Percentiles rank a stretch among this genome's conserved stretches.
Evolutionary conservation across 768 basidiomycete genomes (phyloP).

Genomic region (Leccinellum rugosiceps): DNA sequence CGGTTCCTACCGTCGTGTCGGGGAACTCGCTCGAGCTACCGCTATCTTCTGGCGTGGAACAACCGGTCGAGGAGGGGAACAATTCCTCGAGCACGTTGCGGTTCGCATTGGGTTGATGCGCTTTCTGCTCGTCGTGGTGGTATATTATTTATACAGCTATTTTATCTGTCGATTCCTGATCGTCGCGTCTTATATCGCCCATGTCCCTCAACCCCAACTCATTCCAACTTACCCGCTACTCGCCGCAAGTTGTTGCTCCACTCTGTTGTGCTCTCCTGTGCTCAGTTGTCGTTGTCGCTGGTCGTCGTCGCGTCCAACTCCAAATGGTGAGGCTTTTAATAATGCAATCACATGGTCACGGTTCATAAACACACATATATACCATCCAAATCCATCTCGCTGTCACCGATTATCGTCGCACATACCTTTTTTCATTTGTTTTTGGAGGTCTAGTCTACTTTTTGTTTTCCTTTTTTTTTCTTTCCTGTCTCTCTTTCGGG

Average conservation of each 20-base stretch:
- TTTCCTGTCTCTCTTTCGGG: not conserved
- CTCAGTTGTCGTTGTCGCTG: not conserved
- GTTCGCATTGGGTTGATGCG: constrained; percentile 28
- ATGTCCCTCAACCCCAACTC: not conserved
- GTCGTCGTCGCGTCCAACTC: not conserved
- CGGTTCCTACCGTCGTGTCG: constrained; percentile 13
- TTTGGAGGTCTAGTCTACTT: not conserved
- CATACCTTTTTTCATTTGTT: not conserved
- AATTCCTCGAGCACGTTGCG: constrained; percentile 29
- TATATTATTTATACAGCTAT: constrained; percentile 27
- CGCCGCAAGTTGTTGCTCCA: not conserved
- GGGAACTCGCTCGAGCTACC: constrained; percentile 11
- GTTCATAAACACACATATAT: not conserved
- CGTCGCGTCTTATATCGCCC: not conserved
- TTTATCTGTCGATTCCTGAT: constrained; percentile 13
- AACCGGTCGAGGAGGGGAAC: constrained; percentile 22
- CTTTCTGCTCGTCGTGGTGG: not conserved
- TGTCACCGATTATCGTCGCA: not conserved
- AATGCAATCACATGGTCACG: not conserved
- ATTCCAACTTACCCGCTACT: not conserved
- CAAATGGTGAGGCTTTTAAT: not conserved
- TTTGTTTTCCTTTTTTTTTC: not conserved
- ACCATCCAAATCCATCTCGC: not conserved
- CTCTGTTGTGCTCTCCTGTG: not conserved
- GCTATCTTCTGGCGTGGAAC: constrained; percentile 12